Evolutionary conservation across 345 rosid genomes (phyloP).

Genomic region (Citrus maxima): DNA sequence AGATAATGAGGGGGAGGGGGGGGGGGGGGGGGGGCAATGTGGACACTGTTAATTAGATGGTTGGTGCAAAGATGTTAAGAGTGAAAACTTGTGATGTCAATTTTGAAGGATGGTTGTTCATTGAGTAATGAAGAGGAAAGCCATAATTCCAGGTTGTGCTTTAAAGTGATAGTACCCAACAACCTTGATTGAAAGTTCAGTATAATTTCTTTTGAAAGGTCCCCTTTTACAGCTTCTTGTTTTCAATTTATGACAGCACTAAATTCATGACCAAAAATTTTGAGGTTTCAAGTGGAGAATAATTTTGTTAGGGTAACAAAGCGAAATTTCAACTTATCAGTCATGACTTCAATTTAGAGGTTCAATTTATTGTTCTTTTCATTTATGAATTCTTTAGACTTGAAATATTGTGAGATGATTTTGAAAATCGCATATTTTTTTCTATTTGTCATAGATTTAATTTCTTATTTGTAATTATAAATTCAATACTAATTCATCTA

Average conservation of each 20-base stretch:
- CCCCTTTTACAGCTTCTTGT: neutral
- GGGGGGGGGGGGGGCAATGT: too few species aligned
- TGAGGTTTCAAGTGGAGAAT: neutral
- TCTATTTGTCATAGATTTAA: too few species aligned
- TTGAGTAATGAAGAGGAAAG: constrained; percentile 1
- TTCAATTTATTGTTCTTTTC: neutral
- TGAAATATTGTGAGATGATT: neutral
- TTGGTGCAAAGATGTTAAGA: neutral
- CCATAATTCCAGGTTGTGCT: neutral
- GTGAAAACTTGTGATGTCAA: neutral
- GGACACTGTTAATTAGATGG: neutral
- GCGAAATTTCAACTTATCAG: neutral
- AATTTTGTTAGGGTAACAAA: neutral
- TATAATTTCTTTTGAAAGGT: neutral
- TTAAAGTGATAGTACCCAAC: neutral
- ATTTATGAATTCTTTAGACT: neutral
- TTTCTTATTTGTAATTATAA: too few species aligned
- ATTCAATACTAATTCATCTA: too few species aligned
- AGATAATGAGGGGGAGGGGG: too few species aligned
- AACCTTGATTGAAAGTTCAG: neutral
- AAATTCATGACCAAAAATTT: neutral
- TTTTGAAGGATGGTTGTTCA: neutral
- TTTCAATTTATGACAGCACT: neutral
- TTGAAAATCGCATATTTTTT: too few species aligned
- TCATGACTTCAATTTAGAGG: too few species aligned